Evolutionary conservation across 495 filamentous ascomycete genomes (phyloP), one percentile per base, ranked within the genome.

Genomic region (Letharia lupina): DNA sequence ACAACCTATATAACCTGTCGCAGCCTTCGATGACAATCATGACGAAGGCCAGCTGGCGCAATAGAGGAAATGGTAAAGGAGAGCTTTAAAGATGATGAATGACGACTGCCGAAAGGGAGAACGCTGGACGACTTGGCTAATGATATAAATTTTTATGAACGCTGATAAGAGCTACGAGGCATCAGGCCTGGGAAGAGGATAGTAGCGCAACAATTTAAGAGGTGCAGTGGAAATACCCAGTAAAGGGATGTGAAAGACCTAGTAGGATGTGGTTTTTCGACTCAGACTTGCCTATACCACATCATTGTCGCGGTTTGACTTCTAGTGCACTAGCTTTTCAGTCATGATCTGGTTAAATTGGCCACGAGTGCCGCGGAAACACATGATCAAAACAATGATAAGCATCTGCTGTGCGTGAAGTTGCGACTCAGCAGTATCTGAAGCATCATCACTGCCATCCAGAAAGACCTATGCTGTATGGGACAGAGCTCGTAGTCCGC

Each of bases 251-350:
- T 56, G 52, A 15, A 35, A 18, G 3, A 18, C 37, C 28, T 56
- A 31, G 28, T 18, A 18, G 13, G 15, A 56, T 35, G 31, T 35
- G 31, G 37, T 37, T 4, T 54, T 35, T 45, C 16, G 64, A 76
- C 78, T 83, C 80, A 82, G 80, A 82, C 78, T 82, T 83, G 80
- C 80, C 80, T 83, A 82, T 80, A 69, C 63, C 60, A 69, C 68
- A 72, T 78, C 72, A 76, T 63, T 62, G 62, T 62, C 69, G 50
- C 69, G 58, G 31, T 65, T 18, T 23, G 40, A 47, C 60, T 52
- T 42, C 15, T 60, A 63, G 44, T 54, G 58, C 39, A 65, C 12
- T 63, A 61, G 60, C 69, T 50, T 59, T 47, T 56, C 42, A 58
- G 39, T 44, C 35, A 59, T 63, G 64, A 65, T 48, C 50, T 31